A percentile compares a stretch with the other conserved stretches of the same genome.
Conservation (phyloP, 768 basidiomycete species). For the Rhodocollybia butyracea region DNA sequence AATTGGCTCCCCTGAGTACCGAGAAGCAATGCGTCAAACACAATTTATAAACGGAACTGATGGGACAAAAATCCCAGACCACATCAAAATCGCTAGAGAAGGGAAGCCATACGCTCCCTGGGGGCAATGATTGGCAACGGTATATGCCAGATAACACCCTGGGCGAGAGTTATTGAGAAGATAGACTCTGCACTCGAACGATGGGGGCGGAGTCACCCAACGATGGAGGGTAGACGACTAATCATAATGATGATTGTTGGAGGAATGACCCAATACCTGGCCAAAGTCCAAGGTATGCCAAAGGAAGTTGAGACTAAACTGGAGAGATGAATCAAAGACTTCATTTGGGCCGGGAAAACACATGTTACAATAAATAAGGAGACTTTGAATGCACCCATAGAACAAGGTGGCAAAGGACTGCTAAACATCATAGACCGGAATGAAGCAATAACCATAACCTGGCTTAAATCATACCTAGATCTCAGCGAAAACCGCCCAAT, state of each 20-base stretch:
- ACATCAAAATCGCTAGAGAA: slow-evolving; percentile 12
- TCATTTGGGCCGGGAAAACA: slow-evolving; percentile 15
- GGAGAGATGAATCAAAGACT: slow-evolving; percentile 9
- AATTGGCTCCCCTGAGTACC: neutral
- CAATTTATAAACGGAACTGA: neutral
- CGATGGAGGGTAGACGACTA: slow-evolving; percentile 21
- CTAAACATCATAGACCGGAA: slow-evolving; percentile 8
- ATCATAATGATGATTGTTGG: slow-evolving; percentile 26
- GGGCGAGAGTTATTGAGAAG: slow-evolving; percentile 18
- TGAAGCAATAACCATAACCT: neutral
- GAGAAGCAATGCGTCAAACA: neutral
- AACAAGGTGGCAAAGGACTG: neutral
- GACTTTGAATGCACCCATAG: neutral
- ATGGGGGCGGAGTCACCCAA: slow-evolving; percentile 27
- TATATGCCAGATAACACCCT: neutral
- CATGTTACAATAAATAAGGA: neutral
- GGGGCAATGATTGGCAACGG: slow-evolving; percentile 15
- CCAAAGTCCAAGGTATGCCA: slow-evolving; percentile 33
- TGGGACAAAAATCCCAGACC: neutral
- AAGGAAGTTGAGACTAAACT: slow-evolving; percentile 10
- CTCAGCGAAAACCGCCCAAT: neutral
- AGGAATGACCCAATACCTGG: slow-evolving; percentile 30
- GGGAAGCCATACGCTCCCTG: slow-evolving; percentile 5
- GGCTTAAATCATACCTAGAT: slow-evolving; percentile 14
- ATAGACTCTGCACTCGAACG: slow-evolving; percentile 14